A percentile compares a stretch with the other conserved stretches of the same genome.
phyloP scores from a whole-genome alignment of 2,329 filamentous ascomycete species.

The Aspergillus costaricaensis region DNA sequence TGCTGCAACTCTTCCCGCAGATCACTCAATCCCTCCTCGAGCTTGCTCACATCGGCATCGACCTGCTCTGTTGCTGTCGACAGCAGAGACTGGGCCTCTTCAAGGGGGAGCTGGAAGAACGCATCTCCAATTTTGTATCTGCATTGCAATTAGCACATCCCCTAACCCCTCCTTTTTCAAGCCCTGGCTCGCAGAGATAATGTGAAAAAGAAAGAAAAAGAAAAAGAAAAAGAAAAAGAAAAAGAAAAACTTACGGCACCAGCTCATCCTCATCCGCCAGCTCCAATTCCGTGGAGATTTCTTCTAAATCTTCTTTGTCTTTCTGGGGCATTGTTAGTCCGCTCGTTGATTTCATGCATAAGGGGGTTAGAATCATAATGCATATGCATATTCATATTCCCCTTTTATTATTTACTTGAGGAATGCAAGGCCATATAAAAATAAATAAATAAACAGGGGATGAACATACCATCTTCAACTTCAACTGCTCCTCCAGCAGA shows the following conservation, averaged over 20 bases:
- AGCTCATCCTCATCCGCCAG: slow-evolving; percentile 93
- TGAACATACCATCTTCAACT: slow-evolving; percentile 66
- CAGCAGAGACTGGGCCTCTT: slow-evolving; percentile 85
- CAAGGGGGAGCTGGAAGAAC: slow-evolving; percentile 82
- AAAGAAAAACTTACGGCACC: slow-evolving; percentile 69
- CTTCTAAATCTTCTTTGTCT: slow-evolving; percentile 96
- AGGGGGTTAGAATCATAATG: not conserved
- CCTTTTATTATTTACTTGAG: not conserved
- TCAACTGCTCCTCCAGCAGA: slow-evolving; percentile 75
- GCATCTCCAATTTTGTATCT: slow-evolving; percentile 97
- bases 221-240: slow-evolving; percentile 21
- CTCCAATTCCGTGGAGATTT: slow-evolving; percentile 87
- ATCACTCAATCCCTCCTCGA: slow-evolving; percentile 74
- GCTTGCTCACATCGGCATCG: slow-evolving; percentile 70
- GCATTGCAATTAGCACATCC: slow-evolving; percentile 17
- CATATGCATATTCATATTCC: not conserved
- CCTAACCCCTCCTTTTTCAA: not conserved
- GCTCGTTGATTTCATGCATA: too few relatives aligned
- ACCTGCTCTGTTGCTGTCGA: slow-evolving; percentile 69
- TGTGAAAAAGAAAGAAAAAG: slow-evolving; percentile 18
- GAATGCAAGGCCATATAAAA: too few relatives aligned
- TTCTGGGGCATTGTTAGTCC: too few relatives aligned
- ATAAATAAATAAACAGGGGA: too few relatives aligned
- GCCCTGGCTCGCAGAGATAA: not conserved
- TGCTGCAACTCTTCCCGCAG: slow-evolving; percentile 84